phyloP scores from a whole-genome alignment of 768 basidiomycete species.

The Exsudoporus frostii region DNA sequence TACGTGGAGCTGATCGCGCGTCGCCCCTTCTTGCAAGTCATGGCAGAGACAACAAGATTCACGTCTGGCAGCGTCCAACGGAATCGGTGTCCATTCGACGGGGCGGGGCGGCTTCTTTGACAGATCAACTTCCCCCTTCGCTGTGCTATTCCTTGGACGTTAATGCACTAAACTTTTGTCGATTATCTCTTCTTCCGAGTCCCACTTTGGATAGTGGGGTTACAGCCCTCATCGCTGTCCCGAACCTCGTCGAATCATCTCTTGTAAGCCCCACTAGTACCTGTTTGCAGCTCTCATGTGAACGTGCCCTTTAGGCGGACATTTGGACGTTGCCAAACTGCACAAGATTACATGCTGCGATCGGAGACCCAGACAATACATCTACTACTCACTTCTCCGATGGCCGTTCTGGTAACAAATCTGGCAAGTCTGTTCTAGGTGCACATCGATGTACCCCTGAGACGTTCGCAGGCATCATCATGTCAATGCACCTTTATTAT shows the following conservation, averaged over 20 bases:
- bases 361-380: slow-evolving; percentile 56
- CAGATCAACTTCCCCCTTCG: slow-evolving; percentile 46
- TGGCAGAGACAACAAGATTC: slow-evolving; percentile 82
- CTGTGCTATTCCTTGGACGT: slow-evolving; percentile 75
- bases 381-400: slow-evolving; percentile 30
- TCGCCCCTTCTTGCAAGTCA: slow-evolving; percentile 40
- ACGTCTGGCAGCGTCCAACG: slow-evolving; percentile 61
- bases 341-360: slow-evolving; percentile 76
- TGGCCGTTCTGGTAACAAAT: slow-evolving; percentile 51
- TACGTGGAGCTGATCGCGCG: background rate
- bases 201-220: slow-evolving; percentile 10
- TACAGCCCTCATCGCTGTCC: slow-evolving; percentile 67
- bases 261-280: slow-evolving; percentile 44
- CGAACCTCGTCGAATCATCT: slow-evolving; percentile 86
- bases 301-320: slow-evolving; percentile 58
- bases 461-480: slow-evolving; percentile 69
- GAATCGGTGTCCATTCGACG: slow-evolving; percentile 47
- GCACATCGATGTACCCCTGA: background rate
- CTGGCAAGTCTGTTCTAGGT: slow-evolving; percentile 41
- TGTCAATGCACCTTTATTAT: slow-evolving; percentile 74
- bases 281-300: background rate
- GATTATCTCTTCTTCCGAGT: slow-evolving; percentile 64
- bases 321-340: slow-evolving; percentile 75
- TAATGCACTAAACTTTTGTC: slow-evolving; percentile 93
- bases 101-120: slow-evolving; percentile 53